phyloP scores from a whole-genome alignment of 164 flowering plant genomes.

The Malania oleifera region DNA sequence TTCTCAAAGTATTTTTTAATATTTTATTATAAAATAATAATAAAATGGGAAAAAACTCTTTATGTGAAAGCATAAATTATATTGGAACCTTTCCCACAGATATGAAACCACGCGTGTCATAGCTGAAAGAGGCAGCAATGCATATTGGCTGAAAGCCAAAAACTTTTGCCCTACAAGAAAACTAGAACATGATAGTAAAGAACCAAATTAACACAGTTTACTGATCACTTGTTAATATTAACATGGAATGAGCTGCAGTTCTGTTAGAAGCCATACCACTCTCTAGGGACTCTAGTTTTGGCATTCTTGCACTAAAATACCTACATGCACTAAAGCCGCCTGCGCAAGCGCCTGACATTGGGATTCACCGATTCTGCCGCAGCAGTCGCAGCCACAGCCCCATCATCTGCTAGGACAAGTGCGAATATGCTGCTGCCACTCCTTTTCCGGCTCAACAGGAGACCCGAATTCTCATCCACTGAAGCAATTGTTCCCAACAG shows the following conservation, averaged over 20 bases:
- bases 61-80: no score
- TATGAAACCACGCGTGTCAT: no score
- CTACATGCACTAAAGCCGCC: conserved; percentile 38
- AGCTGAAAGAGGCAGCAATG: no score
- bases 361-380: conserved; percentile 38
- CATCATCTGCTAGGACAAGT: conserved; percentile 37
- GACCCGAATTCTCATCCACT: conserved; percentile 46
- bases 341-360: conserved; percentile 51
- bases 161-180: no score
- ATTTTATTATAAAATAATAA: no score
- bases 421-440: conserved; percentile 53
- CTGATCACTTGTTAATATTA: not conserved
- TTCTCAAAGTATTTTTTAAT: no score
- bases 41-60: no score
- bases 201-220: not conserved
- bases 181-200: no score
- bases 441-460: conserved; percentile 43
- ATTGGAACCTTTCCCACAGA: no score
- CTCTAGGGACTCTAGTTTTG: not conserved
- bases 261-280: not conserved
- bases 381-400: conserved; percentile 22
- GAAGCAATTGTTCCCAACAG: conserved; percentile 62
- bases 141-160: no score
- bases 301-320: no score
- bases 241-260: not conserved